Evolutionary conservation across 2,329 filamentous ascomycete genomes (phyloP).

Genomic region (Colletotrichum costaricense): DNA sequence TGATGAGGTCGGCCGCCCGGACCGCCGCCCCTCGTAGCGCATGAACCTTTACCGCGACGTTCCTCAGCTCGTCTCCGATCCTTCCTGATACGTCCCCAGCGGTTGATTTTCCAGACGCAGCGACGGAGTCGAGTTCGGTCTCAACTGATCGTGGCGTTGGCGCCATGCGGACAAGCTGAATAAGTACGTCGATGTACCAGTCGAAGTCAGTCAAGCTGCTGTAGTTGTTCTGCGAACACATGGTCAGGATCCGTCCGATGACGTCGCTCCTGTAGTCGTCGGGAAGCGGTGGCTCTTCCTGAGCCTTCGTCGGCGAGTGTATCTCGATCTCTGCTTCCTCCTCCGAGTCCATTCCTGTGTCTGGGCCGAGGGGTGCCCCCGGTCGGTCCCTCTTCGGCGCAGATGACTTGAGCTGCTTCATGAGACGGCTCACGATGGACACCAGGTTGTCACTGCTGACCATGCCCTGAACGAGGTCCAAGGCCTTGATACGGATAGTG

Average conservation of each 20-base stretch:
- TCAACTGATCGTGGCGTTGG: slow-evolving; percentile 59
- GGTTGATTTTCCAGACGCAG: slow-evolving; percentile 41
- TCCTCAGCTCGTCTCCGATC: slow-evolving; percentile 88
- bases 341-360: slow-evolving; percentile 58
- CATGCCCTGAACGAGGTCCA: slow-evolving; percentile 94
- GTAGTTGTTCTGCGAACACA: slow-evolving; percentile 93
- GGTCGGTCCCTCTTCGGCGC: slow-evolving; percentile 61
- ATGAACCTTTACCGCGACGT: slow-evolving; percentile 90
- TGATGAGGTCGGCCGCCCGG: slow-evolving; percentile 82
- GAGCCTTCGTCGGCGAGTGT: slow-evolving; percentile 46
- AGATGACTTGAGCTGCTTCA: slow-evolving; percentile 84
- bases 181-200: slow-evolving; percentile 94
- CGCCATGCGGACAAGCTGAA: slow-evolving; percentile 82
- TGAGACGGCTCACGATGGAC: slow-evolving; percentile 84
- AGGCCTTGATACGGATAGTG: slow-evolving; percentile 90
- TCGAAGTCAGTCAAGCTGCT: slow-evolving; percentile 89
- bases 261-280: slow-evolving; percentile 89
- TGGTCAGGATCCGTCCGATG: slow-evolving; percentile 83
- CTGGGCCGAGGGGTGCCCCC: slow-evolving; percentile 56
- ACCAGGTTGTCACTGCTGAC: slow-evolving; percentile 88
- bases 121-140: slow-evolving; percentile 47
- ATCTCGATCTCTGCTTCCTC: slow-evolving; percentile 60
- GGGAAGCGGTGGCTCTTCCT: slow-evolving; percentile 73
- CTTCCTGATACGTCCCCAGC: slow-evolving; percentile 69
- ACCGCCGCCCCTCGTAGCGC: slow-evolving; percentile 85